A percentile compares a stretch with the other conserved stretches of the same genome.
Evolutionary conservation across 2,329 filamentous ascomycete genomes (phyloP).

Genomic region (Drechslera avenae): DNA sequence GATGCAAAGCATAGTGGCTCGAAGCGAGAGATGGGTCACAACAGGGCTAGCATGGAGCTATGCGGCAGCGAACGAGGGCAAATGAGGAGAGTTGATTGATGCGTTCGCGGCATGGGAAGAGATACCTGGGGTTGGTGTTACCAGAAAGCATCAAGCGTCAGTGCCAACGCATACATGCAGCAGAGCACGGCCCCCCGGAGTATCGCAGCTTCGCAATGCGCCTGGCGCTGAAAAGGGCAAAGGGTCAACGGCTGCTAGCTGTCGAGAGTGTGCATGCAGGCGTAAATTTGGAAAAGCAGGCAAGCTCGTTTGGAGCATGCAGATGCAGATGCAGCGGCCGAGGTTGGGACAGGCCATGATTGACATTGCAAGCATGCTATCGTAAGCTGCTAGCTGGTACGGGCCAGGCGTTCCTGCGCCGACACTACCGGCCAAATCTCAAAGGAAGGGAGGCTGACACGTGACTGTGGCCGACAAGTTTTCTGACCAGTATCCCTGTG

Average conservation of each 20-base stretch:
- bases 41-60: conserved; percentile 42
- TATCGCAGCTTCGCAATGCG: conserved; percentile 34
- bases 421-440: no score
- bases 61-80: conserved; percentile 30
- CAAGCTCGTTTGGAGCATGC: conserved; percentile 29
- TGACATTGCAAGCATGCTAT: conserved; percentile 24
- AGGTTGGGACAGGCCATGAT: conserved; percentile 25
- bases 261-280: conserved; percentile 36
- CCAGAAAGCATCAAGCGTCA: conserved; percentile 32
- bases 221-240: conserved; percentile 40
- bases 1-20: conserved; percentile 44
- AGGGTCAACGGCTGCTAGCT: conserved; percentile 46
- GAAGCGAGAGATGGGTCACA: conserved; percentile 38
- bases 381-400: conserved; percentile 5
- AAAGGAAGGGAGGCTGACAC: not conserved
- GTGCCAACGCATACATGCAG: conserved; percentile 39
- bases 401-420: conserved; percentile 32
- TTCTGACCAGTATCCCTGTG: conserved; percentile 5
- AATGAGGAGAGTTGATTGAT: conserved; percentile 41
- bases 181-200: conserved; percentile 46
- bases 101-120: conserved; percentile 40
- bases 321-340: conserved; percentile 4
- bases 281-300: conserved; percentile 35
- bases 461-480: no score
- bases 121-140: conserved; percentile 46